Conservation (phyloP, 1,284 basidiomycete genomes). For the Phenoliferia sp. region DNA sequence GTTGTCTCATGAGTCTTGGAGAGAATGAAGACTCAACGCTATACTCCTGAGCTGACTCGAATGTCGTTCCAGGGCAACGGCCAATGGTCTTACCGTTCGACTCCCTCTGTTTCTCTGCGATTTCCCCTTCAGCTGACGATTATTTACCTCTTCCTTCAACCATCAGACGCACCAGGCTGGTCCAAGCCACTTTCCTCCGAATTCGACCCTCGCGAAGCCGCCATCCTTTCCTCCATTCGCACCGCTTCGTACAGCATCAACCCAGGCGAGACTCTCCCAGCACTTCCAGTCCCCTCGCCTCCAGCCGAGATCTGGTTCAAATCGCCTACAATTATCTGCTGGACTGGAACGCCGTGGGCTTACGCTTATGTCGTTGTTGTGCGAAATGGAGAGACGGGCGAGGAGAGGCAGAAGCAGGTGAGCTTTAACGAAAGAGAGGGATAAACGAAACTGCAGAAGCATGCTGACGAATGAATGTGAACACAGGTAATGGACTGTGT, state of each 20-base stretch:
- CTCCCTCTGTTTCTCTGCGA: neutral
- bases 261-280: conserved; percentile 2
- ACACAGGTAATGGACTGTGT: no score
- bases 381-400: neutral
- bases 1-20: no score
- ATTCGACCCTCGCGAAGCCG: conserved; percentile 31
- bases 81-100: conserved; percentile 37
- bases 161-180: conserved; percentile 35
- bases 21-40: no score
- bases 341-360: conserved; percentile 27
- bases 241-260: conserved; percentile 29
- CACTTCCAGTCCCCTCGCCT: conserved; percentile 6
- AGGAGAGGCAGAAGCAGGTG: neutral
- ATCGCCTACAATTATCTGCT: conserved; percentile 2
- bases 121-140: no score
- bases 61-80: no score
- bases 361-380: neutral
- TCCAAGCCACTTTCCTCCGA: conserved; percentile 15
- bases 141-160: no score
- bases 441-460: no score
- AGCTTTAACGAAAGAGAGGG: conserved; percentile 29
- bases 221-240: conserved; percentile 32
- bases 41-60: no score
- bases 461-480: no score
- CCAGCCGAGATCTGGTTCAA: conserved; percentile 15